Percentiles rank a stretch among this genome's conserved stretches.
These are phyloP conservation scores for Paramecium caudatum DNA, from an alignment of 73 alveolate species.

Conservation along the genomic window DNA sequence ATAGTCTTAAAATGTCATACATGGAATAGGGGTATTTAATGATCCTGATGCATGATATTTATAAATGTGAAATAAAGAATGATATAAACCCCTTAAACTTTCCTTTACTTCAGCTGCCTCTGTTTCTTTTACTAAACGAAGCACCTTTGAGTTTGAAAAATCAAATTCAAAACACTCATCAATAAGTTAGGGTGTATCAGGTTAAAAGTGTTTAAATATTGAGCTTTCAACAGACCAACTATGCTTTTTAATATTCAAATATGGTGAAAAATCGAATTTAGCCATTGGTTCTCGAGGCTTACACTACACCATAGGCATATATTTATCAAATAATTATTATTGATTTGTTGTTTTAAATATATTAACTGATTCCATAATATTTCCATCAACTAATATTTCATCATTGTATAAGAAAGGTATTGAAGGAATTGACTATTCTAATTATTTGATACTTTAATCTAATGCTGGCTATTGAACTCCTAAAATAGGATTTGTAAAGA, in stretches of 20 bases:
- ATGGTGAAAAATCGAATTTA: constrained; percentile 54
- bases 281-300: constrained; percentile 54
- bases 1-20: constrained; percentile 13
- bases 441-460: constrained; percentile 7
- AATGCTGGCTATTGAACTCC: constrained; percentile 5
- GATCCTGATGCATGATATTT: constrained; percentile 52
- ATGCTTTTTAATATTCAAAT: constrained; percentile 9
- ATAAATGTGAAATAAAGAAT: neutral
- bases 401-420: constrained; percentile 31
- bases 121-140: neutral
- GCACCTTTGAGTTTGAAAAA: constrained; percentile 1
- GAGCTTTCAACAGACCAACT: constrained; percentile 55
- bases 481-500: constrained; percentile 73
- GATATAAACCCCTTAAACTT: neutral
- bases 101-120: constrained; percentile 14
- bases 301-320: constrained; percentile 44
- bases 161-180: constrained; percentile 61
- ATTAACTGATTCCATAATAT: constrained; percentile 26
- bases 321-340: neutral
- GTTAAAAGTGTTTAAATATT: constrained; percentile 47
- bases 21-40: neutral
- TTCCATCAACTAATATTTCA: constrained; percentile 39
- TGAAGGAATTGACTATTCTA: neutral
- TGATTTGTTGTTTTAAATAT: neutral
- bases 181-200: constrained; percentile 13